Evolutionary conservation across 2,329 filamentous ascomycete species (phyloP).

Genomic region (Colletotrichum sojae): DNA sequence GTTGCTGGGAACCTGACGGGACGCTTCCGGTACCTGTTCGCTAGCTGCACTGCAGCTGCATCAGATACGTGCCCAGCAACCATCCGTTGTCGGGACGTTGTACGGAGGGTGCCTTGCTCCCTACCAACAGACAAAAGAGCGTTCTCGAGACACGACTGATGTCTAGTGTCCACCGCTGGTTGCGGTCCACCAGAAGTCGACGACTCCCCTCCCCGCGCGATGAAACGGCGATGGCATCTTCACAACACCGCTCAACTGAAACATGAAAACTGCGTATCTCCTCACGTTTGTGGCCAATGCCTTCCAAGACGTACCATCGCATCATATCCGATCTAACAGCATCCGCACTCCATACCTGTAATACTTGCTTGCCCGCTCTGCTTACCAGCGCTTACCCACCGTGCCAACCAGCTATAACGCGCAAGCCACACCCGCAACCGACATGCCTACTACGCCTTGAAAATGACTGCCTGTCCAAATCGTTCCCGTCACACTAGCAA

Average conservation of each 20-base stretch:
- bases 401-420: neutral
- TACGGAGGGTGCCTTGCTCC: neutral
- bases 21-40: neutral
- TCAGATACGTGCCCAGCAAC: neutral
- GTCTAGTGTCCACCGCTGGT: too few species aligned
- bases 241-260: slow-evolving; percentile 26
- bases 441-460: neutral
- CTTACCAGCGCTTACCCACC: neutral
- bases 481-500: neutral
- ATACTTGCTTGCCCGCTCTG: neutral
- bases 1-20: neutral
- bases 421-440: slow-evolving; percentile 34
- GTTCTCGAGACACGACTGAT: neutral
- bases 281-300: slow-evolving; percentile 13
- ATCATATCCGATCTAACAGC: slow-evolving; percentile 23
- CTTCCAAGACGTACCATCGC: slow-evolving; percentile 35
- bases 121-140: neutral
- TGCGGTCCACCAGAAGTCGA: too few species aligned
- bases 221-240: slow-evolving; percentile 27
- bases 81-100: slow-evolving; percentile 4
- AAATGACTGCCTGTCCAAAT: neutral
- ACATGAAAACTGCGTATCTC: slow-evolving; percentile 32
- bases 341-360: neutral
- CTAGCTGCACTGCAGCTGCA: neutral
- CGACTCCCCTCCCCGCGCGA: neutral